phyloP scores from a whole-genome alignment of 2,329 filamentous ascomycete species.

The Chaetoscypha palmicola region DNA sequence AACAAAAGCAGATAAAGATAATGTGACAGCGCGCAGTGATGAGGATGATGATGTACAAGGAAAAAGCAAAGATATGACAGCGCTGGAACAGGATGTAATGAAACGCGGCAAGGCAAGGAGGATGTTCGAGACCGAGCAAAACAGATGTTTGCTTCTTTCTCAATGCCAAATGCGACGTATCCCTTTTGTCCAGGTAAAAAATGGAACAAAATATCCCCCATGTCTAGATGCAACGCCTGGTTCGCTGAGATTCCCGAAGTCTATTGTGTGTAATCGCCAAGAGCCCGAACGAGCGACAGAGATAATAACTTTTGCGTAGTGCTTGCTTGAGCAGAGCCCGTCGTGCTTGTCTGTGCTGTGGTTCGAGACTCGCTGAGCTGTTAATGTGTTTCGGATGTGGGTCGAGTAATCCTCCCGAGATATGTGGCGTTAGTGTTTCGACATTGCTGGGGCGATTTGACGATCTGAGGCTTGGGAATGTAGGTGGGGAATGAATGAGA shows the following conservation, averaged over 20 bases:
- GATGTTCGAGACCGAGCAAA: slow-evolving; percentile 10
- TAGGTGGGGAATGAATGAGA: slow-evolving; percentile 21
- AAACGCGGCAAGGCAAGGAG: slow-evolving; percentile 10
- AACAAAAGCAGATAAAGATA: neutral
- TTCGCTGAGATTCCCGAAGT: slow-evolving; percentile 7
- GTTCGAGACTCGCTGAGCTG: slow-evolving; percentile 22
- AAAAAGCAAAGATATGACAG: neutral
- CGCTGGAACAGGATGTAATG: slow-evolving; percentile 12
- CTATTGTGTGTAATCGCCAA: no score
- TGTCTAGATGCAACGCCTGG: slow-evolving; percentile 26
- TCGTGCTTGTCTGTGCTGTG: slow-evolving; percentile 23
- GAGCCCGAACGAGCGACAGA: no score
- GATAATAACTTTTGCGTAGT: slow-evolving; percentile 7
- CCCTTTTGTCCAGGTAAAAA: no score
- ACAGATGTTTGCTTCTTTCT: slow-evolving; percentile 7
- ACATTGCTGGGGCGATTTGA: slow-evolving; percentile 7
- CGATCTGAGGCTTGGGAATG: slow-evolving; percentile 18
- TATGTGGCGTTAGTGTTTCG: slow-evolving; percentile 8
- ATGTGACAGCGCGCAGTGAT: no score
- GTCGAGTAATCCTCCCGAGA: neutral
- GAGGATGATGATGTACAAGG: slow-evolving; percentile 2
- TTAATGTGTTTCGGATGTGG: no score
- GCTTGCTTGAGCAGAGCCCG: neutral
- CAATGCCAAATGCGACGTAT: no score
- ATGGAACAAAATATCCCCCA: slow-evolving; percentile 12